Base-by-base conservation (phyloP, 1,284 basidiomycete genomes). In the Microbotryum scabiosae region DNA sequence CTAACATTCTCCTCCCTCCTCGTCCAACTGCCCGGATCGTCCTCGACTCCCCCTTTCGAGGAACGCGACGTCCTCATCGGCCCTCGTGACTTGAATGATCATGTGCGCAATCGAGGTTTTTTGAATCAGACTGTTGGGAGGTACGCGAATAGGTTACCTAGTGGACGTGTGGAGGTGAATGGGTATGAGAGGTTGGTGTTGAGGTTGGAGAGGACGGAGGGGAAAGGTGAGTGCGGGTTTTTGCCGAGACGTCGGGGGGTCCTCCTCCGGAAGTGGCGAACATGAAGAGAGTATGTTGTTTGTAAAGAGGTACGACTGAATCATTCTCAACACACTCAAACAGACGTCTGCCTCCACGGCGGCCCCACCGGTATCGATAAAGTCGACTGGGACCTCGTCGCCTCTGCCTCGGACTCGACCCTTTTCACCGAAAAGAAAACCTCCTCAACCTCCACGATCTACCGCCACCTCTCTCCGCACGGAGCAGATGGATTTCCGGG, bases 261-360 rank as follows among this genome's bases (percentile, higher is more conserved):
- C n/a, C n/a, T n/a, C n/a, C n/a, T n/a, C n/a, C n/a, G n/a, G n/a
- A n/a, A n/a, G n/a, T n/a, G n/a, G n/a, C n/a, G n/a, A n/a, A n/a
- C n/a, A n/a, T n/a, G n/a, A n/a, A n/a, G n/a, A n/a, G n/a, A n/a
- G n/a, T n/a, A n/a, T n/a, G n/a, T n/a, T n/a, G n/a, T n/a, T n/a
- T n/a, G n/a, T n/a, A n/a, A n/a, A n/a, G n/a, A n/a, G n/a, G n/a
- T n/a, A n/a, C n/a, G n/a, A n/a, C n/a, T n/a, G n/a, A n/a, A n/a
- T n/a, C n/a, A n/a, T n/a, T 53, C 36, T n/a, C 36, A 26, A 43
- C 36, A 45, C 4, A 12, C 54, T 36, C 46, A 21, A n/a, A 47
- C 46, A n/a, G 20, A 47, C 26, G 67, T 68, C 23, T 66, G 64
- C 54, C 62, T 68, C 4, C 67, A 68, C 45, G 67, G 67, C 30